Conservation (phyloP, 2,329 filamentous ascomycete species). For the Aspergillus proliferans region DNA sequence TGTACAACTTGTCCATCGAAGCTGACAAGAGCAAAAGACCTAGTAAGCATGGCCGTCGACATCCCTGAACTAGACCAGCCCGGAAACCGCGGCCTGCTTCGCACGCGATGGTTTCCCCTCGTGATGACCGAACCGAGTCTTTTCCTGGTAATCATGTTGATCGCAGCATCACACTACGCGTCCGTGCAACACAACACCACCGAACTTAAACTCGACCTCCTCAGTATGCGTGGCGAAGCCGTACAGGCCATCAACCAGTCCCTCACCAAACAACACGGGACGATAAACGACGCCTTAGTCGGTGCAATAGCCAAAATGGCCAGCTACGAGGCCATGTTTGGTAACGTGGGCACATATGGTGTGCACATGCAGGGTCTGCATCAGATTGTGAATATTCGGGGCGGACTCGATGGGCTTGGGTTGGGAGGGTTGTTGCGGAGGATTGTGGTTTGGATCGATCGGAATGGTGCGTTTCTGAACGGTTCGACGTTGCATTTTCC, state of each 20-base stretch:
- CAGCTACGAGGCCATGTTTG: conserved; percentile 49
- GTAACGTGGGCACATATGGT: conserved; percentile 36
- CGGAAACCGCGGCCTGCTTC: conserved; percentile 27
- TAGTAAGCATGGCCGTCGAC: conserved; percentile 35
- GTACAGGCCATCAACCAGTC: conserved; percentile 39
- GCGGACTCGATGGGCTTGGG: conserved; percentile 40
- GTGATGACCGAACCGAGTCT: conserved; percentile 36
- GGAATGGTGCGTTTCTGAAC: conserved; percentile 35
- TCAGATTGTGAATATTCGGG: conserved; percentile 40
- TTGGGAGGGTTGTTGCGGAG: conserved; percentile 42
- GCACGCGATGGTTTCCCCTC: conserved; percentile 37
- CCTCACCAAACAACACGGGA: conserved; percentile 22
- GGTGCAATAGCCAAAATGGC: conserved; percentile 49
- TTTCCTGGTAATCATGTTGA: conserved; percentile 38
- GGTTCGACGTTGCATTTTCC: conserved; percentile 29
- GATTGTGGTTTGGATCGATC: conserved; percentile 47
- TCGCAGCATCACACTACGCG: conserved; percentile 38
- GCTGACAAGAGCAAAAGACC: conserved; percentile 16
- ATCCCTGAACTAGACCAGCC: conserved; percentile 38
- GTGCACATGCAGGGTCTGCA: conserved; percentile 45
- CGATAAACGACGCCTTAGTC: conserved; percentile 39
- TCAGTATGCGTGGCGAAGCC: conserved; percentile 41
- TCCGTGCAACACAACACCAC: conserved; percentile 18
- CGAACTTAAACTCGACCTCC: conserved; percentile 24
- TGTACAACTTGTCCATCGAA: neutral